These are phyloP conservation scores for Backusella macrospora DNA, from an alignment of 192 early-diverging fungal genomes.

Conservation along the genomic window DNA sequence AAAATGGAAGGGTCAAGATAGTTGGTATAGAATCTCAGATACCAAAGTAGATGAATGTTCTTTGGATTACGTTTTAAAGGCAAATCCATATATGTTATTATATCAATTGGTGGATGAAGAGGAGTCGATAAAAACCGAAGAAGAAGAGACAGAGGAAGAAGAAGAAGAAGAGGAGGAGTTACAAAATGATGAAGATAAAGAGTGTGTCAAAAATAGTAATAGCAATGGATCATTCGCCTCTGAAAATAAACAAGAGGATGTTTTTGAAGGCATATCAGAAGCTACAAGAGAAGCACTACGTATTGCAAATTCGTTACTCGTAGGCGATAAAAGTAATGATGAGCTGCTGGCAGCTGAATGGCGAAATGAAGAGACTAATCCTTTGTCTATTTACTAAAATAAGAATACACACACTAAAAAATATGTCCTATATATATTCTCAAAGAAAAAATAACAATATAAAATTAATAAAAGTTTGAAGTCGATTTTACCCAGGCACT, in stretches of 20 bases:
- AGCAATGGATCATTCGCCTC: neutral
- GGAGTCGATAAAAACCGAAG: neutral
- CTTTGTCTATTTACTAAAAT: neutral
- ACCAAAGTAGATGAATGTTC: slow-evolving; percentile 65
- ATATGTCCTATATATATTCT: too few species aligned
- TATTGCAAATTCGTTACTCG: slow-evolving; percentile 15
- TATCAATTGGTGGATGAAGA: slow-evolving; percentile 52
- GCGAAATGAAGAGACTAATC: slow-evolving; percentile 11
- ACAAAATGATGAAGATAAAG: neutral
- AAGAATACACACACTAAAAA: too few species aligned
- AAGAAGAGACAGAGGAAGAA: neutral
- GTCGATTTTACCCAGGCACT: neutral
- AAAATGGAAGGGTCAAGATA: slow-evolving; percentile 29
- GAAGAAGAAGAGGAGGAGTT: neutral
- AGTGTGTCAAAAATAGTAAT: neutral
- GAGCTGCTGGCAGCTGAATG: neutral
- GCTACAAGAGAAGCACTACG: slow-evolving; percentile 6
- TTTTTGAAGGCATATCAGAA: neutral
- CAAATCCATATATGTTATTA: slow-evolving; percentile 75
- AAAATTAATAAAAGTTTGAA: neutral
- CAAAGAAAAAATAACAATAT: too few species aligned
- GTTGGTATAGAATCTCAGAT: slow-evolving; percentile 74
- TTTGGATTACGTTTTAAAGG: slow-evolving; percentile 60
- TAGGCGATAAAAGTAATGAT: neutral
- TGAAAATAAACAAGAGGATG: neutral